Evolutionary conservation across 345 rosid genomes (phyloP), one percentile per base, ranked within the genome.

Genomic region (Firmiana major): DNA sequence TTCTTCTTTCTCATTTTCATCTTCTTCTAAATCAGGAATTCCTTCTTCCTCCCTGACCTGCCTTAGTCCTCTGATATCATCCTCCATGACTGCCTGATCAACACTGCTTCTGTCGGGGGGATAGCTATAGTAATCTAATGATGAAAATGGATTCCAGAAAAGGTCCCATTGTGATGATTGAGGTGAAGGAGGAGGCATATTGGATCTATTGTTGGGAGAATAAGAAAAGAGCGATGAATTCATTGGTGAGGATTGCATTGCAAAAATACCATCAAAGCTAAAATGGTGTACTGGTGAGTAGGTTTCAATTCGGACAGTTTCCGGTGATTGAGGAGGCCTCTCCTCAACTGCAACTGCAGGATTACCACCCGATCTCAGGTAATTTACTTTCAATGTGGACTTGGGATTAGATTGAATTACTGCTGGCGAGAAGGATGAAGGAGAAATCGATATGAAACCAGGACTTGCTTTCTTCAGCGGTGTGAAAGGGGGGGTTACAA

Each of bases 71-170:
- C 89, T 79, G 36, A 83, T 83, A 64, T 93, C 98, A 87, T 93
- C 97, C 63, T 96, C 97, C 82, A 86, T 66, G 58, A 81, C 85
- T 77, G 82, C 74, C 55, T 87, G 90, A 85, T 94, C 94, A 55
- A 90, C 81, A 79, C 87, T 90, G 57, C 82, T 86, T 43, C 82
- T 82, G 73, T 80, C 77, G 49, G 89, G 86, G 49, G 89, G 86
- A 80, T 93, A 93, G 6, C 93, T 93, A 55, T 93, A 92, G 80
- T 90, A 81, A 79, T 96, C 99, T 73, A 93, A 74, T 1, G 98
- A 93, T 2, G 99, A 93, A 75, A 96, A 96, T 7, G 98, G 98
- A 80, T 96, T 92, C 99, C 99, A 96, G 80, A 96, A 96, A 82
- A 86, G 87, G 78, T 96, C 97, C 99, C 99, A 96, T 78, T 88